A percentile compares a stretch with the other conserved stretches of the same genome.
phyloP scores from a whole-genome alignment of 148 eudicot genomes.

The Cornus kousa region DNA sequence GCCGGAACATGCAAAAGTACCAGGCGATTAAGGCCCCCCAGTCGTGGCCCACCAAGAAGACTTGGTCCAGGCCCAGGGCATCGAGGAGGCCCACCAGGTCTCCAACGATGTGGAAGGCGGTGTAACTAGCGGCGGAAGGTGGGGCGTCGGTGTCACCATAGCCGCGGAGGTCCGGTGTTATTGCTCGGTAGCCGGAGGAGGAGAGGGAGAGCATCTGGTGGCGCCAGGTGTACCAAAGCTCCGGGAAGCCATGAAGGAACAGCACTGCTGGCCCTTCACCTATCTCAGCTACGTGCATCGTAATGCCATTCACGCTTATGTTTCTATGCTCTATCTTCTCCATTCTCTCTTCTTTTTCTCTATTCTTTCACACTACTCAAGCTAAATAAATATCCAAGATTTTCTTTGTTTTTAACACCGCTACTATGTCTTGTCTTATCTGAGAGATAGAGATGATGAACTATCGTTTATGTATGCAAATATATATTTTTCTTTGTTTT shows the following conservation, averaged over 20 bases:
- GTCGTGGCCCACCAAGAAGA: constrained; percentile 56
- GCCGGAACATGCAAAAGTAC: constrained; percentile 47
- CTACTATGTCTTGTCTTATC: too few species aligned
- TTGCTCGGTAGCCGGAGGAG: constrained; percentile 43
- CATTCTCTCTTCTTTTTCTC: constrained; percentile 14
- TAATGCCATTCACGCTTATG: constrained; percentile 14
- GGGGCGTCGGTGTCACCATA: constrained; percentile 60
- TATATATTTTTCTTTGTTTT: too few species aligned
- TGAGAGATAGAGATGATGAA: too few species aligned
- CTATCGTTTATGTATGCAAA: too few species aligned
- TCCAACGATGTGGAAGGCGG: constrained; percentile 42
- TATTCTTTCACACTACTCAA: too few species aligned
- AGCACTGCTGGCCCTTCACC: constrained; percentile 42
- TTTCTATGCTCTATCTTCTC: constrained; percentile 24
- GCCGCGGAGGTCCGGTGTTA: constrained; percentile 65
- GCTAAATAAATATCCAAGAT: too few species aligned
- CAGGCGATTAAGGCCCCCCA: constrained; percentile 56
- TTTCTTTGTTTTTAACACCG: too few species aligned
- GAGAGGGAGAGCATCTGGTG: constrained; percentile 54
- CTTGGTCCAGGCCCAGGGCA: constrained; percentile 28
- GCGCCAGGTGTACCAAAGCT: constrained; percentile 72
- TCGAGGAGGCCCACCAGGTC: constrained; percentile 50
- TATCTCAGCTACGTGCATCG: constrained; percentile 45
- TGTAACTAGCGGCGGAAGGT: constrained; percentile 28
- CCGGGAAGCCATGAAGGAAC: constrained; percentile 67